Evolutionary conservation across 306 rosid species (phyloP).

Genomic region (Alnus rubra): DNA sequence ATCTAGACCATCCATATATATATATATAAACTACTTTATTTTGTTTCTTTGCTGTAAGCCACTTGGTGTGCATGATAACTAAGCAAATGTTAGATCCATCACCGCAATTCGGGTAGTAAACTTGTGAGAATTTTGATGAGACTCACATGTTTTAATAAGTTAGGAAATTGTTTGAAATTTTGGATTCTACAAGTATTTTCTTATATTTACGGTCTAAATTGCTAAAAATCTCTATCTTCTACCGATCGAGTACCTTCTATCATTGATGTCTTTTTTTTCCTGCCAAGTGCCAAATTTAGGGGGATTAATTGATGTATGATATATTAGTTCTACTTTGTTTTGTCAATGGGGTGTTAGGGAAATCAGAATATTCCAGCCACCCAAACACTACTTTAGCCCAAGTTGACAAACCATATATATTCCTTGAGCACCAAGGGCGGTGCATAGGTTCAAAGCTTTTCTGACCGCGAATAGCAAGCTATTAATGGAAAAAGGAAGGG

Average conservation of each 20-base stretch:
- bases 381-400: slow-evolving; percentile 7
- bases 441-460: slow-evolving; percentile 5
- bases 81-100: background rate
- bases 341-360: slow-evolving; percentile 20
- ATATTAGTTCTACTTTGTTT: background rate
- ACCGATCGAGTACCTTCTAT: background rate
- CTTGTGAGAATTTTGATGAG: too few relatives aligned
- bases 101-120: too few relatives aligned
- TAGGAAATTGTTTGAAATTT: too few relatives aligned
- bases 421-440: slow-evolving; percentile 20
- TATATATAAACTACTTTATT: background rate
- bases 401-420: slow-evolving; percentile 30
- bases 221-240: too few relatives aligned
- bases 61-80: slow-evolving; percentile 25
- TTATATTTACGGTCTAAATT: too few relatives aligned
- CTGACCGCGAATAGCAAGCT: background rate
- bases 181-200: too few relatives aligned
- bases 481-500: background rate
- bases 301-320: slow-evolving; percentile 8
- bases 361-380: slow-evolving; percentile 17
- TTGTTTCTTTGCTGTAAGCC: slow-evolving; percentile 44
- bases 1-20: slow-evolving; percentile 23
- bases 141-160: too few relatives aligned
- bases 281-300: slow-evolving; percentile 3
- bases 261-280: slow-evolving; percentile 26